Percentiles rank a stretch among this genome's conserved stretches.
Conservation (phyloP, 23 red algal genomes). For the Gracilaria gracilis region DNA sequence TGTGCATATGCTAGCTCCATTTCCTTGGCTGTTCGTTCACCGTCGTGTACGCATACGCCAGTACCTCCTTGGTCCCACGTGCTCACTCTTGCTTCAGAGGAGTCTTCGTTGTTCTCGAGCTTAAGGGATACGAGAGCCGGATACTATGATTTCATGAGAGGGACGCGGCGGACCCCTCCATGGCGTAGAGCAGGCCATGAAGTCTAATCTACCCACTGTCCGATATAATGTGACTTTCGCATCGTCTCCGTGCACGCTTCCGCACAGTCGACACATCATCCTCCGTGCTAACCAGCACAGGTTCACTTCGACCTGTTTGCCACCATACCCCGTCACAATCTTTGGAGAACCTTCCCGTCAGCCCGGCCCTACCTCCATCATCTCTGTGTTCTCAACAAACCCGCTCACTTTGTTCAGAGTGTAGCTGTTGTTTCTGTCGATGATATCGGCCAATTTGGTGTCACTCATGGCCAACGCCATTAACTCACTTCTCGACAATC, state of each 20-base stretch:
- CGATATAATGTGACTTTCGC: not conserved
- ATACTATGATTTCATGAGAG: no score
- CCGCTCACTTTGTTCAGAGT: not conserved
- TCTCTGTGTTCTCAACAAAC: slow-evolving; percentile 10
- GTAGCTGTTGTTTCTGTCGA: not conserved
- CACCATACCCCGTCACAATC: slow-evolving; percentile 5
- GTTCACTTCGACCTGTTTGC: slow-evolving; percentile 6
- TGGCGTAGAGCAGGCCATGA: no score
- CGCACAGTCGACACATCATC: not conserved
- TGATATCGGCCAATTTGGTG: not conserved
- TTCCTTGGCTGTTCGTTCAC: no score
- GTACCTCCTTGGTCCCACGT: no score
- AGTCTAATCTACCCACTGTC: not conserved
- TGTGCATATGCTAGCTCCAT: no score
- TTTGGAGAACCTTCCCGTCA: not conserved
- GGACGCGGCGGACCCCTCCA: no score
- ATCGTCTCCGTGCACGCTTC: not conserved
- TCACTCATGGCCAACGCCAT: slow-evolving; percentile 3
- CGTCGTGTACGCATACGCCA: no score
- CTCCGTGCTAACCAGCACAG: slow-evolving; percentile 13
- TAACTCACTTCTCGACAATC: not conserved
- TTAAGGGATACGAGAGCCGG: no score
- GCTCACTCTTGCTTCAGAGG: no score
- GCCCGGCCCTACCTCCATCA: not conserved
- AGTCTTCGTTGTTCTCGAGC: no score